Evolutionary conservation across 1,139 yeast species (phyloP).

Genomic region (Nakaseomyces glabratus): DNA sequence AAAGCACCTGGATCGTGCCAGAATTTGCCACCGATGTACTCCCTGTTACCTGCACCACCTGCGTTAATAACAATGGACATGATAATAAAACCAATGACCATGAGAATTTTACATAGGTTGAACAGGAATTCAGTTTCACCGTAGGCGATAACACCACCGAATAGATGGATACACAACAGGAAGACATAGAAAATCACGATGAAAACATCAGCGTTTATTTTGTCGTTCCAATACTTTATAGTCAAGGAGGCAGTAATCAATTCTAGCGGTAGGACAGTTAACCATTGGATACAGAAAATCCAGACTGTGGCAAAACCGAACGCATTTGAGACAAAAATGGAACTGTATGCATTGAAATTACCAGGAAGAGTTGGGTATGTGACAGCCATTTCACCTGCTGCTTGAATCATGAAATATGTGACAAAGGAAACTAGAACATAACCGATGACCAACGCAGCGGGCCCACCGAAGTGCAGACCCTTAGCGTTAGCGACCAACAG

Average conservation of each 20-base stretch:
- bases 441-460: constrained; percentile 64
- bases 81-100: constrained; percentile 55
- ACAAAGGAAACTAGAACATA: constrained; percentile 57
- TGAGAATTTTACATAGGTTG: constrained; percentile 47
- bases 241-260: constrained; percentile 69
- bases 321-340: constrained; percentile 57
- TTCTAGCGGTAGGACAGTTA: constrained; percentile 68
- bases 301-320: constrained; percentile 78
- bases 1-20: constrained; percentile 57
- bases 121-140: constrained; percentile 67
- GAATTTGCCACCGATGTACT: constrained; percentile 52
- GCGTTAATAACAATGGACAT: constrained; percentile 49
- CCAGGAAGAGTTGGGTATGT: constrained; percentile 68
- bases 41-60: constrained; percentile 57
- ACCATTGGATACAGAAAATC: constrained; percentile 76
- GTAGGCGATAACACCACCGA: constrained; percentile 53
- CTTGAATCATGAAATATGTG: constrained; percentile 65
- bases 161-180: constrained; percentile 46
- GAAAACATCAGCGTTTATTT: constrained; percentile 54
- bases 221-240: constrained; percentile 54
- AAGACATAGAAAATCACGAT: constrained; percentile 51
- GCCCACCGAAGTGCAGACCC: constrained; percentile 62
- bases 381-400: constrained; percentile 76
- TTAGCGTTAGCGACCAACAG: constrained; percentile 65
- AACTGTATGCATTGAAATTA: constrained; percentile 60